Conservation (phyloP, 305 asterid genomes). For the Fraxinus greggii region DNA sequence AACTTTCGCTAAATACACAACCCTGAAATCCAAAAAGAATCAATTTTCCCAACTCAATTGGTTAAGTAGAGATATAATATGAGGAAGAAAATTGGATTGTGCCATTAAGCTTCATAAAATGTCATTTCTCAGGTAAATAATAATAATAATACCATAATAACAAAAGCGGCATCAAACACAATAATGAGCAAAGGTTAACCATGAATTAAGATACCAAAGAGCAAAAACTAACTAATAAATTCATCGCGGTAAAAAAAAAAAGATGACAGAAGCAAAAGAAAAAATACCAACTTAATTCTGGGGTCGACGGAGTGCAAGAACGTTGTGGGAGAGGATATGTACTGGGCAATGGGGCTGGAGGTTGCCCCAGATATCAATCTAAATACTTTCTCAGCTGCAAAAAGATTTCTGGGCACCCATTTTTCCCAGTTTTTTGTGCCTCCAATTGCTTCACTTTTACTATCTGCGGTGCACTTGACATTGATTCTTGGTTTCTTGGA, state of each 20-base stretch:
- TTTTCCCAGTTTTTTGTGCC: slow-evolving; percentile 54
- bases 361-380: slow-evolving; percentile 87
- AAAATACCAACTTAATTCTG: slow-evolving; percentile 77
- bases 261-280: not conserved
- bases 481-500: slow-evolving; percentile 32
- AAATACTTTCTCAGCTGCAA: slow-evolving; percentile 80
- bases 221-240: no score
- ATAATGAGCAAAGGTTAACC: not conserved
- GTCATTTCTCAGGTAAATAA: not conserved
- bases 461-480: slow-evolving; percentile 40
- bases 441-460: slow-evolving; percentile 32
- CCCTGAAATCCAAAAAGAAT: not conserved
- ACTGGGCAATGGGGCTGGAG: slow-evolving; percentile 93
- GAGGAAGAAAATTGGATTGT: not conserved
- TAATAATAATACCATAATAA: no score
- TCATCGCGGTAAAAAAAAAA: not conserved
- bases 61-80: not conserved
- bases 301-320: slow-evolving; percentile 89
- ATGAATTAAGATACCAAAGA: no score
- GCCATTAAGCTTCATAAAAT: not conserved
- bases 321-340: slow-evolving; percentile 88
- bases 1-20: not conserved
- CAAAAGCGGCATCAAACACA: not conserved
- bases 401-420: slow-evolving; percentile 25
- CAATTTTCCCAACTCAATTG: not conserved